Percentiles rank a stretch among this genome's conserved stretches.
phyloP scores from a whole-genome alignment of 2,329 filamentous ascomycete genomes.

The Delphinella strobiligena region DNA sequence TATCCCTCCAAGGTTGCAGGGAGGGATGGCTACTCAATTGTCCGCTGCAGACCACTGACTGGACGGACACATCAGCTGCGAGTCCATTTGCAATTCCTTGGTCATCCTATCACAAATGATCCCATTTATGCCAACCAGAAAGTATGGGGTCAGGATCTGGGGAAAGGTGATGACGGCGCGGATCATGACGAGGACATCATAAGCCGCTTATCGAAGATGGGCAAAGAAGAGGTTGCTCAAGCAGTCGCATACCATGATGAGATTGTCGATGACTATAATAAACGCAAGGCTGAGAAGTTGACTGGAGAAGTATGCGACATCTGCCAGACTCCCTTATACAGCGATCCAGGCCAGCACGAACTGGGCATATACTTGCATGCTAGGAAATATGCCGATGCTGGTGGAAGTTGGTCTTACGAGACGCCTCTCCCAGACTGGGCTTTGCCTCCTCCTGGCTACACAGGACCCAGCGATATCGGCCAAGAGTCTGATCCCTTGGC shows the following conservation, averaged over 20 bases:
- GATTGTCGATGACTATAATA: constrained; percentile 82
- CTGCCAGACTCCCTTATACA: constrained; percentile 83
- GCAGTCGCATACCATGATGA: constrained; percentile 89
- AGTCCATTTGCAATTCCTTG: constrained; percentile 87
- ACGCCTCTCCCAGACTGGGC: constrained; percentile 82
- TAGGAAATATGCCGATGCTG: constrained; percentile 72
- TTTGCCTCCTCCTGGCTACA: constrained; percentile 59
- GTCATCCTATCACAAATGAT: constrained; percentile 92
- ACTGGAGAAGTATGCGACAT: constrained; percentile 70
- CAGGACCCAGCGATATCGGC: constrained; percentile 57
- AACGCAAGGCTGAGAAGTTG: constrained; percentile 84
- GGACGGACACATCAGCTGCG: constrained; percentile 90
- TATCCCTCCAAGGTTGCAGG: constrained; percentile 47
- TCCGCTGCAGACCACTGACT: constrained; percentile 85
- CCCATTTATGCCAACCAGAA: constrained; percentile 92
- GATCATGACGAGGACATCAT: constrained; percentile 86
- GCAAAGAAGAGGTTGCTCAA: constrained; percentile 83
- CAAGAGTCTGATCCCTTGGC: constrained; percentile 34
- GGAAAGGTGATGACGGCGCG: constrained; percentile 50
- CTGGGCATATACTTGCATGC: constrained; percentile 90
- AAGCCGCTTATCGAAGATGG: constrained; percentile 73
- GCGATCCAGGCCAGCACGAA: constrained; percentile 81
- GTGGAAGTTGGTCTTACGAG: constrained; percentile 75
- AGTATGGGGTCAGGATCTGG: constrained; percentile 77
- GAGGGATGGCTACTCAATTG: constrained; percentile 74